Evolutionary conservation across 1,284 basidiomycete species (phyloP), one percentile per base, ranked within the genome.

Genomic region (Agroathelia rolfsii): DNA sequence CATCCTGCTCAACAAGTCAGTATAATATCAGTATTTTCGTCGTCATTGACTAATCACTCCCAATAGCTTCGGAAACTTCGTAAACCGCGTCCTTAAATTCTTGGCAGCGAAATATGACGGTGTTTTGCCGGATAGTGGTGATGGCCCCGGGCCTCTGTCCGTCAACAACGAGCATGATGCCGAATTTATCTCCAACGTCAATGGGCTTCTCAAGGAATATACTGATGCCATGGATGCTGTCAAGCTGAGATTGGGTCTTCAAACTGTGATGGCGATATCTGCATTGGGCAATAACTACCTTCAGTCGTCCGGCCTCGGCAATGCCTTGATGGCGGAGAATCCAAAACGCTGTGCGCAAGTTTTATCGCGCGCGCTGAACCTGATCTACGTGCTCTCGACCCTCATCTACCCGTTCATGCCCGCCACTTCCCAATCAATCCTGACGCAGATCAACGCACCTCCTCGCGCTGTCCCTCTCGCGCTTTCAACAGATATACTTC

Each of bases 381-480:
- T 99, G 45, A 95, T 98, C 56, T 98, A 95, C 58, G 59, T 82
- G 18, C 71, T 99, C 37, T 84, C 87, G 8, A 79, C 79, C 19
- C 63, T 95, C 42, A 61, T 90, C 43, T 84, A 93, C 53, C 94
- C 95, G 0, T 99, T 92, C 76, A 97, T 99, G 93, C 95, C 95
- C 23, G 70, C 78, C 15, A 94, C 88, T 0, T 76, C 83, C 16
- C 75, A 77, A 13, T 67, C 78, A 6, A 93, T 99, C 40, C 69
- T 95, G 39, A 55, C 59, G 19, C 95, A 98, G 54, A 72, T 98
- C 43, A 89, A 95, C 53, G 93, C 92, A 0, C 92, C 92, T 2
- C 69, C 81, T 2, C 76, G 93, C 30, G 63, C 71, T 7, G 74
- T 95, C 1, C 79, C 88, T 2, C 65, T 69, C 24, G 63, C 62